Base-by-base conservation (phyloP, 2,329 filamentous ascomycete species). In the Thielaviopsis cerberus region DNA sequence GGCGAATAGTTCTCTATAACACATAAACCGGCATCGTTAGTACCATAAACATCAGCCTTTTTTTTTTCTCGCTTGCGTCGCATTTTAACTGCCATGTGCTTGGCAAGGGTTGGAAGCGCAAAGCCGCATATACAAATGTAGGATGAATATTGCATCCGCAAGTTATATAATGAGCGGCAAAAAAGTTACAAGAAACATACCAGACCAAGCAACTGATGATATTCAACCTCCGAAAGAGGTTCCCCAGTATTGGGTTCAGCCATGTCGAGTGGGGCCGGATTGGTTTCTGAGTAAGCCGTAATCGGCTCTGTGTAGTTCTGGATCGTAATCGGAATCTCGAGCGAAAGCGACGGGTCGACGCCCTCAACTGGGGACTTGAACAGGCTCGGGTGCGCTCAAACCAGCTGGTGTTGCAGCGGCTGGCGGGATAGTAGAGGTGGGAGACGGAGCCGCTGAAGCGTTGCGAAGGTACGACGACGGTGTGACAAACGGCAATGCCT, bases 1-100 rank as follows among this genome's bases (percentile, higher is more conserved):
- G 87, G 71, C 92, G 86, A 66, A 97, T 90, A 62, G 86, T 85
- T 75, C 84, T 84, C 90, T 94, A 71, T 63, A 55, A 58, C 23
- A 52, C 23, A n/a, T n/a, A 27, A 53, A 25, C 53, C 58, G n/a
- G n/a, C 23, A 54, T 27, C 17, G 30, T 15, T 20, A 55, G 17
- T 26, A n/a, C n/a, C n/a, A n/a, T n/a, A n/a, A n/a, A n/a, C 34
- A 8, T 41, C 4, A 17, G 20, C 22, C n/a, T n/a, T 48, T 23
- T 20, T 4, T 48, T 48, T 48, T 48, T 20, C 22, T 48, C 41
- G 41, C n/a, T 6, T 48, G n/a, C 41, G 54, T 55, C 41, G 54
- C 54, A 55, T 55, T 55, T 24, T 26, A 24, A 20, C n/a, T 22
- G n/a, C 41, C 8, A 22, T 22, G 20, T n/a, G 41, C 41, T 48